phyloP scores from a whole-genome alignment of 129 eudicot species.

The Chrysanthemum seticuspe region DNA sequence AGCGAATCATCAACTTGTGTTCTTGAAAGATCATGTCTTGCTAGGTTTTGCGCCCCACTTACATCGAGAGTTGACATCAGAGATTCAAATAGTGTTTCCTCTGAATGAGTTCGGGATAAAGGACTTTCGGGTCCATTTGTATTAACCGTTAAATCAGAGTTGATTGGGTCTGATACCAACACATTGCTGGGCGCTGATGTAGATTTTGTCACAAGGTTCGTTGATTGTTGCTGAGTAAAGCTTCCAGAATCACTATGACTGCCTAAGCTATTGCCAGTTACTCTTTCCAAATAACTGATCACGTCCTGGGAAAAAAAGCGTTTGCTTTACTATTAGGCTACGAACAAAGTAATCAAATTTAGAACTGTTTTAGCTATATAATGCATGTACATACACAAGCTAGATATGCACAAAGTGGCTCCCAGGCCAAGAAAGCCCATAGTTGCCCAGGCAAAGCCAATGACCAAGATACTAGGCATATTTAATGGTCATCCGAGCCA shows the following conservation, averaged over 20 bases:
- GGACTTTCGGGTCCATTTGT: constrained; percentile 61
- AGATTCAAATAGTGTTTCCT: constrained; percentile 73
- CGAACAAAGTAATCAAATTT: neutral
- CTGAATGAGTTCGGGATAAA: constrained; percentile 70
- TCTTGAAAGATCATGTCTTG: constrained; percentile 54
- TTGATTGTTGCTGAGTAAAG: constrained; percentile 45
- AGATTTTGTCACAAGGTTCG: constrained; percentile 48
- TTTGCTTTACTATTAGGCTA: neutral
- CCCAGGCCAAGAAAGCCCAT: neutral
- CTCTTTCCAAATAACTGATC: constrained; percentile 73
- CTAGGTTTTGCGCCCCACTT: constrained; percentile 49
- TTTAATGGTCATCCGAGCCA: no score
- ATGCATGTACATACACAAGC: neutral
- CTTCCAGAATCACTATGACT: constrained; percentile 66
- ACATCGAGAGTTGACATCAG: constrained; percentile 63
- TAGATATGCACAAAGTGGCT: no score
- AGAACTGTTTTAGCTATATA: neutral
- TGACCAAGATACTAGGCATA: no score
- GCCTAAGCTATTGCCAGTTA: constrained; percentile 43
- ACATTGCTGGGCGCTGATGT: constrained; percentile 53
- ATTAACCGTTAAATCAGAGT: constrained; percentile 45
- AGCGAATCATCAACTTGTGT: constrained; percentile 55
- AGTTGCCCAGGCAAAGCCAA: neutral
- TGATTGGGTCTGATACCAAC: constrained; percentile 43
- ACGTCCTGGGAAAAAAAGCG: constrained; percentile 55